Conservation (phyloP, 768 basidiomycete genomes). For the Dacryopinax spathularia region DNA sequence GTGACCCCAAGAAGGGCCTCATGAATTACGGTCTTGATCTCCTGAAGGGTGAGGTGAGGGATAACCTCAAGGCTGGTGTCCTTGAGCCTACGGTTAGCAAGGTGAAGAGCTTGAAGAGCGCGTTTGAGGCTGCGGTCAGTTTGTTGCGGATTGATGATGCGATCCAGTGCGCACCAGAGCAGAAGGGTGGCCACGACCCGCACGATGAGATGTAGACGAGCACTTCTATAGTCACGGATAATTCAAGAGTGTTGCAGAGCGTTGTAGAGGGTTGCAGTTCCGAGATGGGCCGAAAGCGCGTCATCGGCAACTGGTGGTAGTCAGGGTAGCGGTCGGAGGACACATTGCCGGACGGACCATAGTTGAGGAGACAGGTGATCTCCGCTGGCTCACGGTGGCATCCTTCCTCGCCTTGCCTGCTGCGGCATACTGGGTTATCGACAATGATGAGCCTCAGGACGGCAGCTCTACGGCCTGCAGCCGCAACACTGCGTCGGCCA, state of each 20-base stretch:
- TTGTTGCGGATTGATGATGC: constrained; percentile 90
- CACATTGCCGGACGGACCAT: neutral
- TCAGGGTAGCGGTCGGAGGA: neutral
- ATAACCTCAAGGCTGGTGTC: constrained; percentile 86
- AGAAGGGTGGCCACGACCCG: neutral
- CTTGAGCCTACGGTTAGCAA: constrained; percentile 96
- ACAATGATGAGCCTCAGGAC: neutral
- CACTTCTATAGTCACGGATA: neutral
- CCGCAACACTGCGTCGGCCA: neutral
- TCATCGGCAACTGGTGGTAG: neutral
- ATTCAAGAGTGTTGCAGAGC: neutral
- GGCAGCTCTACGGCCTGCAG: neutral
- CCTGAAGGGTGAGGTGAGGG: constrained; percentile 83
- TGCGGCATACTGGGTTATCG: neutral
- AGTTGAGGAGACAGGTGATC: neutral
- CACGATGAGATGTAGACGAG: neutral
- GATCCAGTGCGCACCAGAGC: constrained; percentile 69
- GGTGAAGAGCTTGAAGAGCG: constrained; percentile 91
- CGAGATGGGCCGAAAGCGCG: no score
- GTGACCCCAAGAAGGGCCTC: constrained; percentile 82
- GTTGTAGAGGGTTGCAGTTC: no score
- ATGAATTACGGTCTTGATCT: constrained; percentile 91
- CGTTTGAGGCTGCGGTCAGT: constrained; percentile 90
- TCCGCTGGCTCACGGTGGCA: neutral
- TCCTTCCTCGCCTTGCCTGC: neutral